These are phyloP conservation scores for Grammothele lineata DNA, from an alignment of 768 basidiomycete genomes.

Conservation along the genomic window DNA sequence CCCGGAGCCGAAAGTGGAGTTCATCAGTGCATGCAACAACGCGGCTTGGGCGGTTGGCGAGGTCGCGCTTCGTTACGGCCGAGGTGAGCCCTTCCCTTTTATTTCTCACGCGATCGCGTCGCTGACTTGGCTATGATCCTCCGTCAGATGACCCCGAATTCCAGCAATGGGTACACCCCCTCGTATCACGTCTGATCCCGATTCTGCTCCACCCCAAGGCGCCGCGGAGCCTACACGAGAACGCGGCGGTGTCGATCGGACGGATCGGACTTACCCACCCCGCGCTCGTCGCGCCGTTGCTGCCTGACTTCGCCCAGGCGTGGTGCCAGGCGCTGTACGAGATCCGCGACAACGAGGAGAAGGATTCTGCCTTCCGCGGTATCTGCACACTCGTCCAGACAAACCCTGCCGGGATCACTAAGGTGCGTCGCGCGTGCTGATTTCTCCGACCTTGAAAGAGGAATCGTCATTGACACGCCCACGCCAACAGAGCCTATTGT, in stretches of 20 bases:
- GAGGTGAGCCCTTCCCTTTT: conserved; percentile 43
- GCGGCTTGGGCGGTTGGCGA: conserved; percentile 99
- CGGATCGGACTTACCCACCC: conserved; percentile 95
- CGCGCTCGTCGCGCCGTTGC: conserved; percentile 77
- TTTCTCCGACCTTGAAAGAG: too few species aligned
- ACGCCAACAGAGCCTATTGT: conserved; percentile 73
- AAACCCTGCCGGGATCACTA: conserved; percentile 91
- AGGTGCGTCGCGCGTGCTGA: too few species aligned
- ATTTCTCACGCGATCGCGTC: not conserved
- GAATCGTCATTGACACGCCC: too few species aligned
- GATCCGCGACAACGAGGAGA: conserved; percentile 99
- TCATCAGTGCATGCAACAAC: conserved; percentile 96
- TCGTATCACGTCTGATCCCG: conserved; percentile 87
- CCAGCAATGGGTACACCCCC: conserved; percentile 83
- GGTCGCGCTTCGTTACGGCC: conserved; percentile 88
- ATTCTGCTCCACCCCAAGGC: conserved; percentile 91
- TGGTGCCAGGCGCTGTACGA: conserved; percentile 98
- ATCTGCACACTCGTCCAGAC: conserved; percentile 93
- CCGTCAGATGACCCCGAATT: conserved; percentile 75
- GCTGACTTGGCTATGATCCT: conserved; percentile 3
- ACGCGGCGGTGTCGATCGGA: conserved; percentile 97
- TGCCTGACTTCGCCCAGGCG: conserved; percentile 86
- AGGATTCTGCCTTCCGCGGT: conserved; percentile 97
- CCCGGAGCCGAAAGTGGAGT: conserved; percentile 89
- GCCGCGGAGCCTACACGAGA: conserved; percentile 92